phyloP scores from a whole-genome alignment of 352 stramenopile species.

The Thalassiosira hispida region DNA sequence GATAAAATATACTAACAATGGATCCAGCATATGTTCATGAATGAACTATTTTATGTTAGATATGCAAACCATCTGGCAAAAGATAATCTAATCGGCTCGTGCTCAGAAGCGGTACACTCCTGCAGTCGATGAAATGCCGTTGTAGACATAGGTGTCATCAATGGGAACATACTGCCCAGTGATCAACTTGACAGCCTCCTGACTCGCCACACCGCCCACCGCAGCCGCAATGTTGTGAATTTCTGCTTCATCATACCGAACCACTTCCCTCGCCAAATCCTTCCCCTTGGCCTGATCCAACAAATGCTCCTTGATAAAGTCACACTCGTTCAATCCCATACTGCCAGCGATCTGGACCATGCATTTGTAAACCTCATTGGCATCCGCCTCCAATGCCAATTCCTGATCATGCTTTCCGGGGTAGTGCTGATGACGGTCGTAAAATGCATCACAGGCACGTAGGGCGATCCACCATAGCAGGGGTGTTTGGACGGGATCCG shows the following conservation, averaged over 20 bases:
- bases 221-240: constrained; percentile 93
- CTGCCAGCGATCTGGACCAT: constrained; percentile 47
- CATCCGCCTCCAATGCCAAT: constrained; percentile 80
- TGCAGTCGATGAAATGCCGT: constrained; percentile 90
- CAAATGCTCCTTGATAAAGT: constrained; percentile 50
- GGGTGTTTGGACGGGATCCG: constrained; percentile 89
- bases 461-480: constrained; percentile 95
- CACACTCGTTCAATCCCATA: constrained; percentile 46
- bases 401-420: constrained; percentile 86
- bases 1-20: constrained; percentile 19
- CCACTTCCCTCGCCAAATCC: constrained; percentile 91
- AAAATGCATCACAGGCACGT: constrained; percentile 88
- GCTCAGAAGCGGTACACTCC: constrained; percentile 62
- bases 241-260: constrained; percentile 91
- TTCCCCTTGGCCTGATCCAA: constrained; percentile 45
- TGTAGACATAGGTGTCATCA: constrained; percentile 98
- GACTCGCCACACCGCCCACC: constrained; percentile 94
- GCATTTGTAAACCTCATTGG: constrained; percentile 59
- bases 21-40: too few species aligned
- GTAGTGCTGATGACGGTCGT: constrained; percentile 78
- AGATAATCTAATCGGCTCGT: neutral
- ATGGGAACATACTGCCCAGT: constrained; percentile 97
- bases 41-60: too few species aligned
- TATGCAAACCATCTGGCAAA: too few species aligned
- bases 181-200: constrained; percentile 98